phyloP scores from a whole-genome alignment of 1,284 basidiomycete species.

The Ceratobasidium sp. region DNA sequence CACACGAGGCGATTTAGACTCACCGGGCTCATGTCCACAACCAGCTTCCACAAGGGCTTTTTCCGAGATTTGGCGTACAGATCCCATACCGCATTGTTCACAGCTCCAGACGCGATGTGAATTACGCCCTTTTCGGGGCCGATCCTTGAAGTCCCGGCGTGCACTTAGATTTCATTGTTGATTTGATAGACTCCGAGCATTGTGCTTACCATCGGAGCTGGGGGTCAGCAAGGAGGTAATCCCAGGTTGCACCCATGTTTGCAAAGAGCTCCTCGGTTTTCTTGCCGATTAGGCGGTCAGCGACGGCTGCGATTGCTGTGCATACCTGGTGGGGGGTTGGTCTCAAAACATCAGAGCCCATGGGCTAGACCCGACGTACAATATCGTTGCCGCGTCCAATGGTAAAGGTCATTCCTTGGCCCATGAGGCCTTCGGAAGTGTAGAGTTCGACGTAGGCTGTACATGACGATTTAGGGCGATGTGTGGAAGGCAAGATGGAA shows the following conservation, averaged over 20 bases:
- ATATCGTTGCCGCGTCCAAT: constrained; percentile 96
- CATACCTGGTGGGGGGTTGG: constrained; percentile 67
- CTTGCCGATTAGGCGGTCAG: constrained; percentile 84
- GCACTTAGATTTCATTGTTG: background rate
- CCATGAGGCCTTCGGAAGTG: constrained; percentile 76
- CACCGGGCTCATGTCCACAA: constrained; percentile 63
- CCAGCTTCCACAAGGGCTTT: constrained; percentile 67
- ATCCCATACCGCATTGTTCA: constrained; percentile 62
- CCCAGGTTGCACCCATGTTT: constrained; percentile 89
- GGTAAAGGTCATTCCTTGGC: constrained; percentile 97
- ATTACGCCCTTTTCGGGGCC: constrained; percentile 83
- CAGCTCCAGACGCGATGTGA: constrained; percentile 62
- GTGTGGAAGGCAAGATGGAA: background rate
- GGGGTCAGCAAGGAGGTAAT: constrained; percentile 82
- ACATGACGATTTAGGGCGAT: constrained; percentile 6
- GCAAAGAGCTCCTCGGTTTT: constrained; percentile 84
- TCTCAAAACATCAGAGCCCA: background rate
- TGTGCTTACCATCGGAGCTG: constrained; percentile 83
- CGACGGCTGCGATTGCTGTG: constrained; percentile 80
- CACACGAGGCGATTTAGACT: constrained; percentile 49
- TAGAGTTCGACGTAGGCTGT: constrained; percentile 82
- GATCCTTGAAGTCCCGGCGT: constrained; percentile 63
- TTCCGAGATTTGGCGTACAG: constrained; percentile 61
- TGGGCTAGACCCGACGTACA: constrained; percentile 57
- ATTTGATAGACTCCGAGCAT: background rate